Evolutionary conservation across 1,284 basidiomycete species (phyloP), one percentile per base, ranked within the genome.

Genomic region (Sporisorium graminicola): DNA sequence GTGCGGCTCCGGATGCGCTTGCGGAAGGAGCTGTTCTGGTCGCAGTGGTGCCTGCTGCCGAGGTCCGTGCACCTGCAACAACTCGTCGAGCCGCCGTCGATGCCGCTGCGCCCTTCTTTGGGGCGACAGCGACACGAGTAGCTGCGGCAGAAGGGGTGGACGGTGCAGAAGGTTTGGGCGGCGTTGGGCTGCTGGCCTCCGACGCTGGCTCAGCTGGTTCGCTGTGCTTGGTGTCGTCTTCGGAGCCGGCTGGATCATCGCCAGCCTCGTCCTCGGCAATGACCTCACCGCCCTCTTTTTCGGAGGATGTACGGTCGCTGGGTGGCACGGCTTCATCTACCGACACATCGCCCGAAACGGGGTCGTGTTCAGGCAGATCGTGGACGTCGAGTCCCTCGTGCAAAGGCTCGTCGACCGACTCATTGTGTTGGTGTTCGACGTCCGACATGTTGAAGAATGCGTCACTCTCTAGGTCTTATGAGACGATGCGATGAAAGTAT

Each of bases 301-400:
- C 73, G 1, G 73, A 75, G 13, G 73, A 66, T 6, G 73, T 70
- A 6, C 51, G 58, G 9, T 75, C 73, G 58, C 73, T 75, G 10
- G 51, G 64, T 9, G 60, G 52, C 1, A 50, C 58, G 20, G 42
- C 64, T 12, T 50, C 60, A 27, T 75, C 72, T 7, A 57, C 31
- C 6, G 70, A 67, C 5, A 50, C n/a, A 1, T 66, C 64, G 40
- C 53, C 64, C 5, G 62, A 40, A 5, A 35, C 55, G 35, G 55
- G 14, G 9, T 58, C 33, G 31, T 53, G 37, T 10, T 56, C 57
- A 27, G 18, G 57, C 53, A 64, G 67, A 26, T 60, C 58, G 7
- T 43, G 31, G 33, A n/a, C 24, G n/a, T 52, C 54, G 27, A 46
- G 31, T 12, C 56, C 58, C 20, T 70, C 63, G 44, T 56, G 42